A percentile compares a stretch with the other conserved stretches of the same genome.
phyloP scores from a whole-genome alignment of 2,329 filamentous ascomycete genomes.

The Teratosphaeriaceae sp. region DNA sequence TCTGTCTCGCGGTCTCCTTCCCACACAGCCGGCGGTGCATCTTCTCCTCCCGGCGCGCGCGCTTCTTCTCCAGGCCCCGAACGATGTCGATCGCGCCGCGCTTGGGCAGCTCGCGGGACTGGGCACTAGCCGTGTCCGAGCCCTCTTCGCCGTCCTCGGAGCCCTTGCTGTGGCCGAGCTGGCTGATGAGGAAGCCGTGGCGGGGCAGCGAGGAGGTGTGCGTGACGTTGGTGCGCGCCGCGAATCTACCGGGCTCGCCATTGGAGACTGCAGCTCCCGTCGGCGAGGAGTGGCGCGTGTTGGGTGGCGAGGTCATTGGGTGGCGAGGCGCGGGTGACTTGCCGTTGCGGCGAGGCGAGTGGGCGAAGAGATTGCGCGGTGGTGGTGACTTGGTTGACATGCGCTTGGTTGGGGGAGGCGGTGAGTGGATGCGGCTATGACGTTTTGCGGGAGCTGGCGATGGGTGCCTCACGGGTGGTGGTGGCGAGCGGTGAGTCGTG shows the following conservation, averaged over 20 bases:
- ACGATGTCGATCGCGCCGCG: conserved; percentile 97
- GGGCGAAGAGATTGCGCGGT: conserved; percentile 55
- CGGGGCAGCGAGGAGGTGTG: conserved; percentile 84
- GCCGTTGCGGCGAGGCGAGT: conserved; percentile 64
- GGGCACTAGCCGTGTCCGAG: conserved; percentile 23
- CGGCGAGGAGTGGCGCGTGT: conserved; percentile 43
- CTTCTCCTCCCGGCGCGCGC: conserved; percentile 87
- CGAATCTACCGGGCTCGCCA: conserved; percentile 39
- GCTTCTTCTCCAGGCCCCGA: conserved; percentile 91
- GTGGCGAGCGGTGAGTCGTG: conserved; percentile 46
- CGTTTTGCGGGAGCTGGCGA: conserved; percentile 35
- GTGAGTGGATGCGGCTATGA: conserved; percentile 41
- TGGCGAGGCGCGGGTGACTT: conserved; percentile 35
- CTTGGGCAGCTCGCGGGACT: conserved; percentile 53
- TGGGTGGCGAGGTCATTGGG: conserved; percentile 60
- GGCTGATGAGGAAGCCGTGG: conserved; percentile 51
- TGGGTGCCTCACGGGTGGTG: conserved; percentile 26
- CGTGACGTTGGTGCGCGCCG: conserved; percentile 59
- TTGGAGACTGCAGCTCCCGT: conserved; percentile 42
- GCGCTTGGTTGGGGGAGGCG: conserved; percentile 18
- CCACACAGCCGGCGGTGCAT: conserved; percentile 84
- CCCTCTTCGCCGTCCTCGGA: conserved; percentile 35
- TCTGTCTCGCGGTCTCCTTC: conserved; percentile 60
- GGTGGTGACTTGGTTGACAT: conserved; percentile 18
- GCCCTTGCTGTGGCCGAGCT: conserved; percentile 17